Evolutionary conservation across 768 basidiomycete species (phyloP).

Genomic region (Lactarius pseudohatsudake): DNA sequence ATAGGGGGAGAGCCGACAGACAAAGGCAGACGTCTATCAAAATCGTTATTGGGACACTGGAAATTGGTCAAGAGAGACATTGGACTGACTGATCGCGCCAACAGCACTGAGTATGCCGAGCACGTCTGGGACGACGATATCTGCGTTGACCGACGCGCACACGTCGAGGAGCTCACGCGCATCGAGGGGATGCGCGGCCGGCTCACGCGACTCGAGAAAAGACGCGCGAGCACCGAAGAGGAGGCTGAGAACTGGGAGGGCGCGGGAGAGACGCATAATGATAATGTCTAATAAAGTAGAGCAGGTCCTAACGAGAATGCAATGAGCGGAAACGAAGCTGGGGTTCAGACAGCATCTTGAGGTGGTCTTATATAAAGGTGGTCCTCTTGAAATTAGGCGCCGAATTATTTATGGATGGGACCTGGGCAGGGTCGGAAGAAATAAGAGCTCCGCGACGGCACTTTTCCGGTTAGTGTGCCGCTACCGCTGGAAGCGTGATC

Average conservation of each 20-base stretch:
- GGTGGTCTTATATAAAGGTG: neutral
- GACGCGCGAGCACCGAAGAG: constrained; percentile 21
- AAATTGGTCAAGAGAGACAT: neutral
- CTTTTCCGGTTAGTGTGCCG: neutral
- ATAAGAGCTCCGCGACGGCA: neutral
- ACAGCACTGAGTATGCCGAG: constrained; percentile 33
- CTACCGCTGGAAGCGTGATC: neutral
- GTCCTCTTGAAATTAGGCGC: neutral
- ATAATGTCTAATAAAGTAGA: neutral
- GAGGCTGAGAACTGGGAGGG: constrained; percentile 5
- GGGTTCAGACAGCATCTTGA: neutral
- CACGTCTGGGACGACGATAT: constrained; percentile 35
- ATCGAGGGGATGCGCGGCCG: constrained; percentile 14
- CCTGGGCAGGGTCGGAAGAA: neutral
- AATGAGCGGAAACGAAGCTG: neutral
- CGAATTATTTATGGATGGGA: neutral
- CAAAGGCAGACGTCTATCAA: constrained; percentile 46
- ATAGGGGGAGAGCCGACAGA: constrained; percentile 39
- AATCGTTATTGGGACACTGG: neutral
- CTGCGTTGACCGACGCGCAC: constrained; percentile 41
- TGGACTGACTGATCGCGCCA: constrained; percentile 35
- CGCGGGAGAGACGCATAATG: constrained; percentile 22
- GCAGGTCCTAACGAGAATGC: neutral
- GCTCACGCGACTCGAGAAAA: constrained; percentile 8
- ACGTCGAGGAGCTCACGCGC: constrained; percentile 36